phyloP scores from a whole-genome alignment of 1,139 yeast genomes.

The Magnusiomyces sp. region DNA sequence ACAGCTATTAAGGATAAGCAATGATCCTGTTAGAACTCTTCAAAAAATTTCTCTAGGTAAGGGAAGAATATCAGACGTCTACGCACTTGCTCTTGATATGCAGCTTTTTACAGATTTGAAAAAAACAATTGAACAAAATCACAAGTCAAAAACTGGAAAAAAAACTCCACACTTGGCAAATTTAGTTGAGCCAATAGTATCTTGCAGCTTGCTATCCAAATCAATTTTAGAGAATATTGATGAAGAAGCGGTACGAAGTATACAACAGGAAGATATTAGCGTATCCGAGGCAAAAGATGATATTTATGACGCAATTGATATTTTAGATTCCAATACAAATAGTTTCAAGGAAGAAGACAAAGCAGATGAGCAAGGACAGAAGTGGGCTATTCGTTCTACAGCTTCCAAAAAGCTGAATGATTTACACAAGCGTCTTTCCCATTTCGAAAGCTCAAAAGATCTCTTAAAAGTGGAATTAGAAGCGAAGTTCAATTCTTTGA shows the following conservation, averaged over 20 bases:
- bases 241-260: constrained; percentile 18
- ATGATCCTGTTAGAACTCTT: constrained; percentile 47
- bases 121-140: background rate
- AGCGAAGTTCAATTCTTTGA: background rate
- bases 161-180: constrained; percentile 11
- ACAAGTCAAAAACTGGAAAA: too few relatives aligned
- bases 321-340: too few relatives aligned
- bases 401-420: constrained; percentile 22
- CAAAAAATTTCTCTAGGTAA: constrained; percentile 42
- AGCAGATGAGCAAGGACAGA: constrained; percentile 1
- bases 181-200: constrained; percentile 16
- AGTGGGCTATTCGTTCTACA: constrained; percentile 18
- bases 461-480: background rate
- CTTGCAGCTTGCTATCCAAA: constrained; percentile 21
- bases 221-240: constrained; percentile 28
- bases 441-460: background rate
- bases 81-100: constrained; percentile 39
- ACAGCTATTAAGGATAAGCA: constrained; percentile 29
- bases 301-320: too few relatives aligned
- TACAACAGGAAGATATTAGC: too few relatives aligned
- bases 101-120: constrained; percentile 16
- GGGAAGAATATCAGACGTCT: constrained; percentile 40
- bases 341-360: constrained; percentile 6
- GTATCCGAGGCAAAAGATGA: too few relatives aligned
- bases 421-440: constrained; percentile 16